Percentiles rank a stretch among this genome's conserved stretches.
These are phyloP conservation scores for Meira nashicola DNA, from an alignment of 1,284 basidiomycete species.

Conservation along the genomic window DNA sequence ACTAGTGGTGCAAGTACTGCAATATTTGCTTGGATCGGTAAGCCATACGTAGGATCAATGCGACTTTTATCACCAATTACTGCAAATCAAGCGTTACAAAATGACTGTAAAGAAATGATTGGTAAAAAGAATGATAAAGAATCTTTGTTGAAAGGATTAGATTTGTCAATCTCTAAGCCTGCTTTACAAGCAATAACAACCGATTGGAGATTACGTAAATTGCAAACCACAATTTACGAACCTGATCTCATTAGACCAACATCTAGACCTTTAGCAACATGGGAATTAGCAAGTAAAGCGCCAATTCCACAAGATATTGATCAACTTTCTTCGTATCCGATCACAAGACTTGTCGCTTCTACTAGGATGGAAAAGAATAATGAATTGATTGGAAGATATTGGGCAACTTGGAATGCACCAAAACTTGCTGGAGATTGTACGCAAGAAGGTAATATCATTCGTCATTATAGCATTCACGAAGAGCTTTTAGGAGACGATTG, in stretches of 20 bases:
- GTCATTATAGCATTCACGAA: constrained; percentile 78
- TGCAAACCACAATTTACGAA: constrained; percentile 69
- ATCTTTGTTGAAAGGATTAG: background rate
- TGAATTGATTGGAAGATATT: constrained; percentile 67
- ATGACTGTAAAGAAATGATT: no score
- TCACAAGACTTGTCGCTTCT: constrained; percentile 27
- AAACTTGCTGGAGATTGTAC: constrained; percentile 56
- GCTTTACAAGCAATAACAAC: constrained; percentile 66
- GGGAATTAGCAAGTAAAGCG: constrained; percentile 50
- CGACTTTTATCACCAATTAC: constrained; percentile 16
- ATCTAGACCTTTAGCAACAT: constrained; percentile 70
- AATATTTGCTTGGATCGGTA: constrained; percentile 68
- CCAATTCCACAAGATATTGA: constrained; percentile 14
- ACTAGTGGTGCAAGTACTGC: constrained; percentile 69
- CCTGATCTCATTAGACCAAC: constrained; percentile 68
- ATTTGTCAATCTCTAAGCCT: background rate
- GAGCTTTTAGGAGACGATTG: constrained; percentile 61
- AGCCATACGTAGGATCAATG: constrained; percentile 59
- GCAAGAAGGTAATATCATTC: constrained; percentile 47
- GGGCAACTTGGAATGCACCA: constrained; percentile 64
- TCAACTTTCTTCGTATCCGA: background rate
- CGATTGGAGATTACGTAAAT: constrained; percentile 62
- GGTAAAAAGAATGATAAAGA: background rate
- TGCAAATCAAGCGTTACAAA: background rate
- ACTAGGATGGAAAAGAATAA: constrained; percentile 57